Conservation (phyloP, 2,329 filamentous ascomycete species). For the Penicillium sp. region DNA sequence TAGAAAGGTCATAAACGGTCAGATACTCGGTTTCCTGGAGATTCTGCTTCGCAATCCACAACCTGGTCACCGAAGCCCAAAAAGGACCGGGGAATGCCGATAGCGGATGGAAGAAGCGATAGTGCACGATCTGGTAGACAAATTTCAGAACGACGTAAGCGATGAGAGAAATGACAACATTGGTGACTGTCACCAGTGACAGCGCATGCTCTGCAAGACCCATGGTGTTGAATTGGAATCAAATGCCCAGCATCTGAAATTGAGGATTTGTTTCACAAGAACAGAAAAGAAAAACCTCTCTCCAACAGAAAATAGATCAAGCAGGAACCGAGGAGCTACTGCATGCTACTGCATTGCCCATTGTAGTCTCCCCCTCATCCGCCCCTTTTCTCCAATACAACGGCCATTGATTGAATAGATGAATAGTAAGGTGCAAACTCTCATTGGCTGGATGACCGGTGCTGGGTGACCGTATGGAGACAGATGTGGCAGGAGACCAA, state of each 20-base stretch:
- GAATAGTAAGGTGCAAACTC: not conserved
- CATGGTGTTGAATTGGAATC: slow-evolving; percentile 30
- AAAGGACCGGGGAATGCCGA: slow-evolving; percentile 61
- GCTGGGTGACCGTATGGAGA: not conserved
- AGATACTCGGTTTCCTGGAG: slow-evolving; percentile 55
- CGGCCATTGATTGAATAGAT: slow-evolving; percentile 1
- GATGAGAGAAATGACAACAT: slow-evolving; percentile 31
- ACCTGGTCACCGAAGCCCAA: slow-evolving; percentile 59
- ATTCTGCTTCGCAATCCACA: slow-evolving; percentile 62
- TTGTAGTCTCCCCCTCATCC: not conserved
- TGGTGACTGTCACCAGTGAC: slow-evolving; percentile 38
- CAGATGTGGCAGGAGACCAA: not conserved
- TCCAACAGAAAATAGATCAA: not conserved
- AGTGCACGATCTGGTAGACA: slow-evolving; percentile 48
- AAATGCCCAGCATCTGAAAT: slow-evolving; percentile 20
- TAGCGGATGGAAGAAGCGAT: slow-evolving; percentile 59
- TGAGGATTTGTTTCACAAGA: slow-evolving; percentile 4
- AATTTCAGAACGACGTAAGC: slow-evolving; percentile 35
- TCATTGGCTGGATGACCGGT: not conserved
- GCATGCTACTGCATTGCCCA: not conserved
- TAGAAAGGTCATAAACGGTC: slow-evolving; percentile 51
- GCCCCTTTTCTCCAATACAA: not conserved
- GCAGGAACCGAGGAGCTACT: not conserved
- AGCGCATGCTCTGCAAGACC: slow-evolving; percentile 33
- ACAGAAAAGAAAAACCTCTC: too few relatives aligned